Evolutionary conservation across 306 rosid genomes (phyloP).

Genomic region (Vigna hirtella): DNA sequence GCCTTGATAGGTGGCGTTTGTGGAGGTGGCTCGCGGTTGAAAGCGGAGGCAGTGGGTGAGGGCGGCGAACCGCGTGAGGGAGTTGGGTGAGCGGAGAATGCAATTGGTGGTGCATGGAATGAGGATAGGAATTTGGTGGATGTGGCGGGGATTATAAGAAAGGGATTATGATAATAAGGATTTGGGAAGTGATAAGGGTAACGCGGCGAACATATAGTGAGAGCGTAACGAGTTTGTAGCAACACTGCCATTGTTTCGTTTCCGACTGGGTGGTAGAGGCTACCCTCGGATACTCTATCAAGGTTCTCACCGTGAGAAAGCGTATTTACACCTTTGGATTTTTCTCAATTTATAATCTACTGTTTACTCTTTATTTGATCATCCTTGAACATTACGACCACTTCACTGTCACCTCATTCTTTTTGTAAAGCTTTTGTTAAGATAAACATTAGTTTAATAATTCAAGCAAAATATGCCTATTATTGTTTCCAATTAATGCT

Average conservation of each 20-base stretch:
- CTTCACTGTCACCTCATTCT: no score
- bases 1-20: slow-evolving; percentile 13
- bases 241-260: slow-evolving; percentile 10
- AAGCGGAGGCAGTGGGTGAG: background rate
- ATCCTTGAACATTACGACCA: no score
- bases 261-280: no score
- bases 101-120: background rate
- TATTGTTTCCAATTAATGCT: no score
- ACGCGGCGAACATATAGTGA: slow-evolving; percentile 26
- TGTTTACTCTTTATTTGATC: no score
- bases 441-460: no score
- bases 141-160: slow-evolving; percentile 23
- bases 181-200: slow-evolving; percentile 10
- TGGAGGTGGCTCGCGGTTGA: background rate
- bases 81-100: slow-evolving; percentile 28
- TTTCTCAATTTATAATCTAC: no score
- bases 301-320: no score
- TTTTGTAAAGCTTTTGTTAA: no score
- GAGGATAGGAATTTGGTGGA: slow-evolving; percentile 21
- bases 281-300: no score
- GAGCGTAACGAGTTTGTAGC: slow-evolving; percentile 27
- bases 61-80: background rate
- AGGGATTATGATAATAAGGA: background rate
- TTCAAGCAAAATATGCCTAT: no score
- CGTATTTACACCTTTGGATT: no score